Evolutionary conservation across 2,329 filamentous ascomycete species (phyloP).

Genomic region (Xylaria sp.): DNA sequence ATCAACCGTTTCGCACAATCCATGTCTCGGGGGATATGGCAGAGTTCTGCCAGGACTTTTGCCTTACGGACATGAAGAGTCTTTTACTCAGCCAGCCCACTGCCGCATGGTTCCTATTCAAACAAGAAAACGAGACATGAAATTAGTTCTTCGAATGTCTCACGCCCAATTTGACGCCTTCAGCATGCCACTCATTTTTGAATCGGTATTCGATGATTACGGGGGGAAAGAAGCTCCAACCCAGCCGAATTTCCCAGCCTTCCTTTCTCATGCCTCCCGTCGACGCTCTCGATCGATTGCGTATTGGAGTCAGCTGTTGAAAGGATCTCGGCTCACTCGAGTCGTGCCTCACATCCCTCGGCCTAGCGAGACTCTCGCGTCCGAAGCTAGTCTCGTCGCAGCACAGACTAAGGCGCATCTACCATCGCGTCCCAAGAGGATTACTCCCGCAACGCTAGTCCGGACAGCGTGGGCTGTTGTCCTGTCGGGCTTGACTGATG

Average conservation of each 20-base stretch:
- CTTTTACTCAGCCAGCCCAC: conserved; percentile 8
- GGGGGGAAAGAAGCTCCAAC: neutral
- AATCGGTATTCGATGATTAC: conserved; percentile 17
- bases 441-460: conserved; percentile 17
- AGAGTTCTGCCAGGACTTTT: conserved; percentile 11
- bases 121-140: conserved; percentile 5
- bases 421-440: conserved; percentile 16
- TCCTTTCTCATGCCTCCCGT: conserved; percentile 15
- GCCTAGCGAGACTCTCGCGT: neutral
- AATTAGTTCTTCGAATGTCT: conserved; percentile 13
- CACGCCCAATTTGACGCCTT: conserved; percentile 25
- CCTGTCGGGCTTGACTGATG: conserved; percentile 4
- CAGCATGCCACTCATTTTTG: conserved; percentile 19
- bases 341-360: conserved; percentile 7
- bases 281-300: conserved; percentile 5
- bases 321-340: conserved; percentile 9
- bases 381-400: neutral
- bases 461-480: conserved; percentile 15
- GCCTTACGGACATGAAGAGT: neutral
- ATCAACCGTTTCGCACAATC: conserved; percentile 6
- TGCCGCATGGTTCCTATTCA: conserved; percentile 14
- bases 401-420: conserved; percentile 7
- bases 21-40: neutral
- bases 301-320: conserved; percentile 14
- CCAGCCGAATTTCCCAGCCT: conserved; percentile 9